Base-by-base conservation (phyloP, 176 grass and related monocot genomes). In the Microstegium vimineum region DNA sequence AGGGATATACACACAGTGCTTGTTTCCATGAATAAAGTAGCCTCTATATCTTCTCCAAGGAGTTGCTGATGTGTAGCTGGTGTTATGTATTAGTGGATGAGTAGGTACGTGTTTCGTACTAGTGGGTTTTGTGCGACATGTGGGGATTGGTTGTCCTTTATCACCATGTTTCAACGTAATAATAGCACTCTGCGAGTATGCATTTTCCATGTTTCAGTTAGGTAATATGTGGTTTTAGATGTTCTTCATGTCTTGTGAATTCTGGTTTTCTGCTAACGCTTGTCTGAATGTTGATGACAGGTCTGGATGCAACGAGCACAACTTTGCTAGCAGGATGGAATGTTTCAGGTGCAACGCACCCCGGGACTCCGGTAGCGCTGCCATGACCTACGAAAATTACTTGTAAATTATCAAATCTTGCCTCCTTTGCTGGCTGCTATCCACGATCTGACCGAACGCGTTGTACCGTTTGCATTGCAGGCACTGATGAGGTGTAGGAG, bases 231-330 rank as follows among this genome's bases (percentile, higher is more conserved):
- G 14, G 47, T 79, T 41, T 65, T 16, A 33, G 15, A 4, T 17
- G n/a, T n/a, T n/a, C 42, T 35, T 23, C 16, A 56, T 45, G 16
- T 16, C 2, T 5, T 69, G 7, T 23, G 34, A 30, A 56, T 26
- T 70, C 60, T 69, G 72, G n/a, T 7, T 42, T 36, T 27, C 22
- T 23, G 9, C 36, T 76, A 85, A 82, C 10, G n/a, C n/a, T n/a
- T n/a, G 5, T 51, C 32, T 22, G 34, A 81, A 69, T 38, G n/a
- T 51, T 17, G 25, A n/a, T n/a, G n/a, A 26, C 87, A 97, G 94
- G 87, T 88, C 94, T 71, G 94, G 94, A 83, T 97, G 94, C 94
- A 97, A 97, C 57, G 94, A 97, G 85, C 94, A 97, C 94, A 97
- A 97, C 89, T 97, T 97, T 28, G 94, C 94, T 4, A 97, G 91